These are phyloP conservation scores for Esteya vermicola DNA, from an alignment of 2,329 filamentous ascomycete genomes.

Conservation along the genomic window DNA sequence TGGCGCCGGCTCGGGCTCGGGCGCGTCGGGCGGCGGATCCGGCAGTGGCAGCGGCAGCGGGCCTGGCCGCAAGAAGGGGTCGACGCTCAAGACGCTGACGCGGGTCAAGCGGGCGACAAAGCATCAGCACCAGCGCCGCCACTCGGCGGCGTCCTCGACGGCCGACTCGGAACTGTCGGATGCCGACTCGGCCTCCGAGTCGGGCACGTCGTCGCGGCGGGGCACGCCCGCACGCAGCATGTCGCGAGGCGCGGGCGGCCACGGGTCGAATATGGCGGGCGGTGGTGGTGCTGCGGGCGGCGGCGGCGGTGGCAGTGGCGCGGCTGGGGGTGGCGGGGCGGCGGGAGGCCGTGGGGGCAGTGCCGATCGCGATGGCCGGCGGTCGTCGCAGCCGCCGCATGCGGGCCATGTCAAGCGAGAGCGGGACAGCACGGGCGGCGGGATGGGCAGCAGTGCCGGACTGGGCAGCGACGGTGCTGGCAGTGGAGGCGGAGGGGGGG, in stretches of 20 bases:
- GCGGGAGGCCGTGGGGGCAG: slow-evolving; percentile 3
- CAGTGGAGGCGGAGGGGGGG: neutral
- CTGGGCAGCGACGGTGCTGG: neutral
- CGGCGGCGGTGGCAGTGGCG: slow-evolving; percentile 1
- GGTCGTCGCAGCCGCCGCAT: slow-evolving; percentile 4
- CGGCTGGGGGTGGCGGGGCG: neutral
- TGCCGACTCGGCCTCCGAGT: slow-evolving; percentile 39
- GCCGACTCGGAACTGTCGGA: slow-evolving; percentile 53
- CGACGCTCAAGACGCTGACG: slow-evolving; percentile 54
- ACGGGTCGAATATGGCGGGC: neutral
- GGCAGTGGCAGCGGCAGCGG: slow-evolving; percentile 17
- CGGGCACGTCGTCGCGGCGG: slow-evolving; percentile 32
- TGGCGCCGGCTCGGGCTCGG: too few relatives aligned
- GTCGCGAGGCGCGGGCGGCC: slow-evolving; percentile 9
- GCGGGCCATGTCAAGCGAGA: slow-evolving; percentile 7
- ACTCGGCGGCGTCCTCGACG: slow-evolving; percentile 43
- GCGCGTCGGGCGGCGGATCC: slow-evolving; percentile 23
- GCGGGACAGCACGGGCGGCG: slow-evolving; percentile 1
- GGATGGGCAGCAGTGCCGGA: neutral
- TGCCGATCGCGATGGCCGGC: neutral
- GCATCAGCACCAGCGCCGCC: too few relatives aligned
- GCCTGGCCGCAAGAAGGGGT: too few relatives aligned
- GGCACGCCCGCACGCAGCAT: slow-evolving; percentile 20
- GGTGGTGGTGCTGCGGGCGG: neutral
- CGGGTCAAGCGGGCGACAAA: slow-evolving; percentile 47